Conservation (phyloP, 2,329 filamentous ascomycete genomes). For the Dactylellina parvicollis region DNA sequence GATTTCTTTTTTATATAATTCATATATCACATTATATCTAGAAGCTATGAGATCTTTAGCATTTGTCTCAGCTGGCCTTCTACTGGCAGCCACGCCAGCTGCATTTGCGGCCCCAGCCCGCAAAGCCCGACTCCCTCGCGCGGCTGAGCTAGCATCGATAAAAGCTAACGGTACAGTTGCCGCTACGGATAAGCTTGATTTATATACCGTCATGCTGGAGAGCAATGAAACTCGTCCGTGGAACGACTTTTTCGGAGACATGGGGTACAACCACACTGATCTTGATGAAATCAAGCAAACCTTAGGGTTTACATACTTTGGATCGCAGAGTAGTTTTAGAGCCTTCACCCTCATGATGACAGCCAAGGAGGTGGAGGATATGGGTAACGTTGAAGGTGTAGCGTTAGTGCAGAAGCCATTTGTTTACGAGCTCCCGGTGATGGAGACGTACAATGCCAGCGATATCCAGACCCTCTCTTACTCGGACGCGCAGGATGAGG, state of each 20-base stretch:
- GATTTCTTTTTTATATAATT: not conserved
- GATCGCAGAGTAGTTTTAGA: constrained; percentile 36
- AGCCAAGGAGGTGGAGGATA: not conserved
- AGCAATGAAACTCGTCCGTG: constrained; percentile 54
- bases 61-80: not conserved
- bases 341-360: constrained; percentile 55
- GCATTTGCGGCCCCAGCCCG: not conserved
- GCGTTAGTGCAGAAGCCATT: constrained; percentile 10
- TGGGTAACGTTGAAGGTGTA: constrained; percentile 2
- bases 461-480: not conserved
- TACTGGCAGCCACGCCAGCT: not conserved
- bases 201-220: constrained; percentile 55
- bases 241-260: constrained; percentile 54
- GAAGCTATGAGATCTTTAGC: not conserved
- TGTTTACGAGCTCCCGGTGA: not conserved
- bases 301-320: constrained; percentile 43
- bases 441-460: not conserved
- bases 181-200: constrained; percentile 6
- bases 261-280: constrained; percentile 56
- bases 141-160: not conserved
- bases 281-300: constrained; percentile 61
- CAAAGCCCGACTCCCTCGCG: not conserved
- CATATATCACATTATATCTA: not conserved
- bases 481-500: not conserved
- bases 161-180: not conserved